phyloP scores from a whole-genome alignment of 805 yeast species.

The Teunomyces atbi region DNA sequence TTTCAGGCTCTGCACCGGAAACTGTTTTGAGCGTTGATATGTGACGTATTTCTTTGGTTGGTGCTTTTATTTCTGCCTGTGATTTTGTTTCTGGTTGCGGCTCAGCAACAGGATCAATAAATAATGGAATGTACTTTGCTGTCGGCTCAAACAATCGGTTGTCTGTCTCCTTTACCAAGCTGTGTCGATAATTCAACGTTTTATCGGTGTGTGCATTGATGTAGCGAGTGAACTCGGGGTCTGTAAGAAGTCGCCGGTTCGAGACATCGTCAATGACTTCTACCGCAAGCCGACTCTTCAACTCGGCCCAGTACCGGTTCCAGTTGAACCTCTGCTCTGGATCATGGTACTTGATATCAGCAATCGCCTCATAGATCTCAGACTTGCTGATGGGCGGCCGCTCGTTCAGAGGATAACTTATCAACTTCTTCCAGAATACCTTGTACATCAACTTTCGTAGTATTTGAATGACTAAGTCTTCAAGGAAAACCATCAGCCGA shows the following conservation, averaged over 20 bases:
- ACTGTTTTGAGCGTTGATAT: constrained; percentile 1
- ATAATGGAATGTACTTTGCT: not conserved
- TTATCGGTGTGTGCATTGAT: constrained; percentile 2
- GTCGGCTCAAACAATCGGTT: not conserved
- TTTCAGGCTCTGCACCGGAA: not conserved
- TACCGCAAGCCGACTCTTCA: constrained; percentile 3
- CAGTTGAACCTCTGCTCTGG: constrained; percentile 7
- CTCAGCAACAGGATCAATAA: not conserved
- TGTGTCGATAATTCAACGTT: not conserved
- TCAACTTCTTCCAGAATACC: not conserved
- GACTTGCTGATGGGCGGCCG: not conserved
- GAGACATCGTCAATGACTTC: constrained; percentile 9
- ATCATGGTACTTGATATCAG: not conserved
- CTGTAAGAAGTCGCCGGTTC: constrained; percentile 7
- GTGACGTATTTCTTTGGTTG: not conserved
- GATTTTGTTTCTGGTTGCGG: not conserved
- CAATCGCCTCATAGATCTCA: constrained; percentile 4
- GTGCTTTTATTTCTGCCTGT: not conserved
- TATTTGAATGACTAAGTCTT: constrained; percentile 8
- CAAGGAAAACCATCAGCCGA: constrained; percentile 8
- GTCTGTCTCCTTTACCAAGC: not conserved
- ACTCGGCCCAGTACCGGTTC: constrained; percentile 9
- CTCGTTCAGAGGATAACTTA: not conserved
- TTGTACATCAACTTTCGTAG: constrained; percentile 7
- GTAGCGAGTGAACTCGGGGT: constrained; percentile 6